Evolutionary conservation across 2,329 filamentous ascomycete species (phyloP).

Genomic region (Colletotrichum eleusines): DNA sequence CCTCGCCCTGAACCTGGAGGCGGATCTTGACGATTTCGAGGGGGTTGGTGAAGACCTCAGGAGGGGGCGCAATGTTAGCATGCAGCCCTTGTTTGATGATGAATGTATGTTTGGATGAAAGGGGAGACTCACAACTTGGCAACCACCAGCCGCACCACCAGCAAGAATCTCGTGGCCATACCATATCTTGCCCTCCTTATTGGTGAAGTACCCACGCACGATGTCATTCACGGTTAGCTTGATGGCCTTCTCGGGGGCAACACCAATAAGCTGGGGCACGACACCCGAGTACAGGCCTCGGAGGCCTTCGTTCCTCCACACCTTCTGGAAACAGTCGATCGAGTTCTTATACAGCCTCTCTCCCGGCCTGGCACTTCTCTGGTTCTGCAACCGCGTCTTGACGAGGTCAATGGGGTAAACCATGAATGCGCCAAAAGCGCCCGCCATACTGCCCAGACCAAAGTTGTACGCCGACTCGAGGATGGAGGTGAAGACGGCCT

Average conservation of each 20-base stretch:
- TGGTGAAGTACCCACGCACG: slow-evolving; percentile 80
- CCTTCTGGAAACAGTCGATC: slow-evolving; percentile 92
- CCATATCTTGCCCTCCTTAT: slow-evolving; percentile 80
- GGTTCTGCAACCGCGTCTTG: slow-evolving; percentile 99
- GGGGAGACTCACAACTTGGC: slow-evolving; percentile 85
- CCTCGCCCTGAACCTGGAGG: slow-evolving; percentile 95
- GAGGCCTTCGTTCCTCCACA: slow-evolving; percentile 92
- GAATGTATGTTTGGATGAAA: background rate
- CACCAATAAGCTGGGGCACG: slow-evolving; percentile 92
- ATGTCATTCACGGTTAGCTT: slow-evolving; percentile 99
- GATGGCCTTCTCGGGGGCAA: slow-evolving; percentile 99
- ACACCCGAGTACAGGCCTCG: slow-evolving; percentile 94
- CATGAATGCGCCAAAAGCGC: slow-evolving; percentile 99
- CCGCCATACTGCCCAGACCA: slow-evolving; percentile 86
- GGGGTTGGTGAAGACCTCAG: slow-evolving; percentile 93
- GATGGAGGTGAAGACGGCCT: slow-evolving; percentile 68
- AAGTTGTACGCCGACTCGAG: slow-evolving; percentile 92
- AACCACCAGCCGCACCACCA: slow-evolving; percentile 89
- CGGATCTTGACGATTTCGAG: slow-evolving; percentile 99
- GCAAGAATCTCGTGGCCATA: slow-evolving; percentile 81
- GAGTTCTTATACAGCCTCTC: slow-evolving; percentile 97
- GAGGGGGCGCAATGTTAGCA: slow-evolving; percentile 39
- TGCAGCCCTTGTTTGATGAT: background rate
- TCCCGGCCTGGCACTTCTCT: slow-evolving; percentile 84
- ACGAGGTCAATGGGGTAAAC: slow-evolving; percentile 99